Base-by-base conservation (phyloP, 345 rosid genomes). In the Acer campestre region DNA sequence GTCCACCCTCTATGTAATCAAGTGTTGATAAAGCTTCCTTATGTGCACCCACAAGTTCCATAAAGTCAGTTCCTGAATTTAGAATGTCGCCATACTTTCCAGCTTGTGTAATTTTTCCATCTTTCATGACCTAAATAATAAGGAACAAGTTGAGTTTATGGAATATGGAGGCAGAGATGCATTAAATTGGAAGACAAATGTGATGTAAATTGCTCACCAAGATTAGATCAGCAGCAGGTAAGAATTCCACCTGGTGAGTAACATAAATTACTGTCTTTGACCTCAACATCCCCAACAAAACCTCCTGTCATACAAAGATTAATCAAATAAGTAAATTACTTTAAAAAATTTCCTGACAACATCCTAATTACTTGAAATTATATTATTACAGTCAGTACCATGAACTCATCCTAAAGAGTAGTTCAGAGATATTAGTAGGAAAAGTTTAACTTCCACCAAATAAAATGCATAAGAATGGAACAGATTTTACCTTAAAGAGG, bases 181-280 rank as follows among this genome's bases (percentile, higher is more conserved):
- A 46, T 44, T 13, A 18, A 67, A 1, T 22, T 4, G 25, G 38
- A 23, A 58, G 75, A 61, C 27, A 73, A 23, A 62, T 11, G 75
- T 49, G 70, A 25, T 13, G 6, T n/a, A 55, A 70, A 66, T 76
- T 35, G 78, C 90, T 80, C 74, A 93, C 98, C 92, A 93, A 80
- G 48, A 93, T 90, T 56, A 89, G 80, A 85, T 93, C 91, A 73
- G 95, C 95, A 44, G 92, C 80, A 65, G 91, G 89, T 70, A 93
- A 83, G 89, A 90, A 93, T 75, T 93, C 98, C 71, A 93, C 88
- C 86, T 93, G 98, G 81, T 93, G 98, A 59, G 98, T 93, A 40
- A 93, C 95, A 84, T 86, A 93, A 53, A 93, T 86, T 76, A 93
- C 92, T 9, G 95, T 85, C 77, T 91, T 89, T 14, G 89, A 80